These are phyloP conservation scores for Jackrogersella minutella DNA, from an alignment of 495 filamentous ascomycete genomes.

Conservation along the genomic window DNA sequence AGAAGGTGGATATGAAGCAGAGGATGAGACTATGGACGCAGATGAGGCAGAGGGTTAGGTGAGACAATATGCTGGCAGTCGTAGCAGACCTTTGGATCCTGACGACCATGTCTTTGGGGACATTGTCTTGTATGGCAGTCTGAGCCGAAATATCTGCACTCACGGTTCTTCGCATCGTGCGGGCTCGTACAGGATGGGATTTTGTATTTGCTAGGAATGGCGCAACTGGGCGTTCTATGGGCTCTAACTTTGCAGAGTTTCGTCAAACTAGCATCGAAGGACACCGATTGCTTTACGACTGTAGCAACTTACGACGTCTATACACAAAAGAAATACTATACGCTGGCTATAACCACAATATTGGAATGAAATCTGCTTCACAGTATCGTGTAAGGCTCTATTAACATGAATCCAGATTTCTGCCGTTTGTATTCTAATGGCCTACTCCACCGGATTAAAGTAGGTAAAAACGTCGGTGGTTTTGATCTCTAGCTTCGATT, in stretches of 20 bases:
- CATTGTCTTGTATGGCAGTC: neutral
- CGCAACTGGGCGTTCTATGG: slow-evolving; percentile 5
- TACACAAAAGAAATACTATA: slow-evolving; percentile 10
- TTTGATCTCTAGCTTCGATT: slow-evolving; percentile 2
- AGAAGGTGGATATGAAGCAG: slow-evolving; percentile 39
- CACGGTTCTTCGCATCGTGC: neutral
- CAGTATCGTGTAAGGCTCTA: neutral
- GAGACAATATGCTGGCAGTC: slow-evolving; percentile 4
- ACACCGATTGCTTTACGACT: slow-evolving; percentile 13
- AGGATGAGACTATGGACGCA: slow-evolving; percentile 47
- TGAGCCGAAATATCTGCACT: neutral
- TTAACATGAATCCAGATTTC: neutral
- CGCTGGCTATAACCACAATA: slow-evolving; percentile 7
- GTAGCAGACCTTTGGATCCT: neutral
- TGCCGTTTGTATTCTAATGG: neutral
- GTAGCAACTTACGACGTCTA: slow-evolving; percentile 21
- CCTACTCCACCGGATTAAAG: neutral
- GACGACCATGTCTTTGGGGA: neutral
- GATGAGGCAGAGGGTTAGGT: slow-evolving; percentile 47
- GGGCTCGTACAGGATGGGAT: slow-evolving; percentile 6
- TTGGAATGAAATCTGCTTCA: neutral
- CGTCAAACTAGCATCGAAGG: neutral
- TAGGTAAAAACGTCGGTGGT: slow-evolving; percentile 1
- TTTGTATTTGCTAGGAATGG: slow-evolving; percentile 18
- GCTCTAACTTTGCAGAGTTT: slow-evolving; percentile 15